A percentile compares a stretch with the other conserved stretches of the same genome.
Conservation (phyloP, 139 green algal genomes). For the Picochlorum sp. region DNA sequence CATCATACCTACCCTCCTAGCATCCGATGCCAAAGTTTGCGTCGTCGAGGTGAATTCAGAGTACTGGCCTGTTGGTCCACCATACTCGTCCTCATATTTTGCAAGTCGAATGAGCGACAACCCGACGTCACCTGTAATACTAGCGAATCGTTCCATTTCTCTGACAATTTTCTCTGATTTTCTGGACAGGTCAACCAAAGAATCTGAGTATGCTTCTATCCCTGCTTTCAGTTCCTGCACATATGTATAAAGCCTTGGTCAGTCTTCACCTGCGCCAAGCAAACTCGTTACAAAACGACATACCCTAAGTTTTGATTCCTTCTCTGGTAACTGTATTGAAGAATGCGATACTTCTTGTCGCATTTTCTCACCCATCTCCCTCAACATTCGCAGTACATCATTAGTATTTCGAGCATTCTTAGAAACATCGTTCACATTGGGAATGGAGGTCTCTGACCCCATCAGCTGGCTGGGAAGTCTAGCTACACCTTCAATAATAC, state of each 20-base stretch:
- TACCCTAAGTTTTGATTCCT: slow-evolving; percentile 28
- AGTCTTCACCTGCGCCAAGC: not conserved
- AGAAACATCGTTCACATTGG: slow-evolving; percentile 52
- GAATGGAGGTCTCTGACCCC: slow-evolving; percentile 40
- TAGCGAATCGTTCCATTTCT: slow-evolving; percentile 52
- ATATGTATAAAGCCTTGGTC: not conserved
- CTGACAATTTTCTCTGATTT: slow-evolving; percentile 54
- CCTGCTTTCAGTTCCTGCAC: slow-evolving; percentile 25
- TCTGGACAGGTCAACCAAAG: slow-evolving; percentile 34
- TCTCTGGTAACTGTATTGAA: slow-evolving; percentile 24
- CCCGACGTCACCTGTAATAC: slow-evolving; percentile 49
- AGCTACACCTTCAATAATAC: slow-evolving; percentile 63
- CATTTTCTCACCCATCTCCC: slow-evolving; percentile 48
- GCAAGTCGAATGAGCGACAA: slow-evolving; percentile 55
- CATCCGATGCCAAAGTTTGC: slow-evolving; percentile 28
- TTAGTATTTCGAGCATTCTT: slow-evolving; percentile 44
- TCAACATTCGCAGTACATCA: slow-evolving; percentile 65
- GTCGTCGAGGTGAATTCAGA: slow-evolving; percentile 25
- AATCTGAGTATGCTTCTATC: slow-evolving; percentile 42
- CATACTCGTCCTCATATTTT: slow-evolving; percentile 58
- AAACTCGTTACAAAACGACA: not conserved
- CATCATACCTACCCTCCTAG: slow-evolving; percentile 25
- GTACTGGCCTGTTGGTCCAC: slow-evolving; percentile 31
- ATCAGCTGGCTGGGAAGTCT: slow-evolving; percentile 67
- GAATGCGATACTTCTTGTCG: slow-evolving; percentile 23